Percentiles rank a stretch among this genome's conserved stretches.
Evolutionary conservation across 768 basidiomycete genomes (phyloP).

Genomic region (Suillus occidentalis): DNA sequence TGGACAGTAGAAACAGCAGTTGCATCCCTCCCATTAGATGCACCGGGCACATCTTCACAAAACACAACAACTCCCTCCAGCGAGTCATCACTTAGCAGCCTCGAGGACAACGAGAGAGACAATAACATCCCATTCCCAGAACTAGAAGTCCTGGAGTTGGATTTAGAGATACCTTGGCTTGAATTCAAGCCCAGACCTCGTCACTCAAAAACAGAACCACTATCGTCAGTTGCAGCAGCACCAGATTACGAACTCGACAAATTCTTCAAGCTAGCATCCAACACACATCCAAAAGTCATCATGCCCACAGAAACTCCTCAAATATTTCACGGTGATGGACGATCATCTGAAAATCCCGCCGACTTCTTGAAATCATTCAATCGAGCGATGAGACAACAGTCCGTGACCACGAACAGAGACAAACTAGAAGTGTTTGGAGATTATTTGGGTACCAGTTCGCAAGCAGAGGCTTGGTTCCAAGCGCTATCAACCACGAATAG

Average conservation of each 20-base stretch:
- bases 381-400: not conserved
- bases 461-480: too few species aligned
- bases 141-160: not conserved
- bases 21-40: too few species aligned
- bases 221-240: too few species aligned
- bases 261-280: not conserved
- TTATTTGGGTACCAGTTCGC: too few species aligned
- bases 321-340: not conserved
- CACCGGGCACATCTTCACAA: too few species aligned
- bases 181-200: rapidly evolving
- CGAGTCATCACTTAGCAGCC: not conserved
- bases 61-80: not conserved
- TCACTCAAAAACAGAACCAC: not conserved
- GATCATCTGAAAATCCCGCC: not conserved
- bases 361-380: not conserved
- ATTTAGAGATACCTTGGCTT: rapidly evolving
- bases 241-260: not conserved
- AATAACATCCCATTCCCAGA: not conserved
- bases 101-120: not conserved
- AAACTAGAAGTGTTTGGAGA: too few species aligned
- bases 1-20: too few species aligned
- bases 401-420: rapidly evolving
- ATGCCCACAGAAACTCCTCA: not conserved
- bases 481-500: rapidly evolving
- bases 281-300: not conserved